Evolutionary conservation across 768 basidiomycete species (phyloP).

Genomic region (Leccinellum luteum): DNA sequence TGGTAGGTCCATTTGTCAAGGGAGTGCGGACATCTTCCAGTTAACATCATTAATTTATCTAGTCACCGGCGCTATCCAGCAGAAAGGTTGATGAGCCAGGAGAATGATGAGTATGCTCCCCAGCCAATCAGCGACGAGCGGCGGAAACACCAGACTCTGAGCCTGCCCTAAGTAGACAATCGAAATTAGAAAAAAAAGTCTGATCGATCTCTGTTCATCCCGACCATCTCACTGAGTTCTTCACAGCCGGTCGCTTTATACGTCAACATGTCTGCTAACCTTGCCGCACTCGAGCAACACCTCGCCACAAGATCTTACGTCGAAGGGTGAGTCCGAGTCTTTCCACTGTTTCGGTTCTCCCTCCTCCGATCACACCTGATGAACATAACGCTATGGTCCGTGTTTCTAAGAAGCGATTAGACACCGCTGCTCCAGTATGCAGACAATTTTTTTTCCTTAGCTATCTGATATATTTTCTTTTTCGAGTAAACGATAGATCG

Average conservation of each 20-base stretch:
- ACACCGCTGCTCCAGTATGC: conserved; percentile 81
- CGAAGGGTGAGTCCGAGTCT: conserved; percentile 71
- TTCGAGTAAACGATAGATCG: background rate
- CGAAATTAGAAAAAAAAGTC: conserved; percentile 16
- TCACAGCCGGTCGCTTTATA: conserved; percentile 8
- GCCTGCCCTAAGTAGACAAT: conserved; percentile 34
- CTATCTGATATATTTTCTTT: conserved; percentile 58
- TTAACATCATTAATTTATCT: no score
- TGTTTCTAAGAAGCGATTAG: conserved; percentile 96
- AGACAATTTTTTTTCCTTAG: conserved; percentile 65
- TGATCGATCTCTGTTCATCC: conserved; percentile 30
- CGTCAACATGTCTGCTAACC: conserved; percentile 60
- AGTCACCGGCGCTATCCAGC: background rate
- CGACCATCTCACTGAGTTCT: conserved; percentile 19
- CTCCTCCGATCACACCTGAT: conserved; percentile 44
- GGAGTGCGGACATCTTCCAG: background rate
- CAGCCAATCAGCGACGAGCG: conserved; percentile 13
- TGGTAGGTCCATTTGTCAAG: background rate
- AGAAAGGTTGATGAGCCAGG: background rate
- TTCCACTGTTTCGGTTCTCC: conserved; percentile 4
- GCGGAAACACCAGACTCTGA: background rate
- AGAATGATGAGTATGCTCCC: no score
- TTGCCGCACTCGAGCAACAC: conserved; percentile 78
- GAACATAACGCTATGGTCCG: conserved; percentile 87
- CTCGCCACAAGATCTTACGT: conserved; percentile 86